phyloP scores from a whole-genome alignment of 305 asterid species.

The Andrographis paniculata region DNA sequence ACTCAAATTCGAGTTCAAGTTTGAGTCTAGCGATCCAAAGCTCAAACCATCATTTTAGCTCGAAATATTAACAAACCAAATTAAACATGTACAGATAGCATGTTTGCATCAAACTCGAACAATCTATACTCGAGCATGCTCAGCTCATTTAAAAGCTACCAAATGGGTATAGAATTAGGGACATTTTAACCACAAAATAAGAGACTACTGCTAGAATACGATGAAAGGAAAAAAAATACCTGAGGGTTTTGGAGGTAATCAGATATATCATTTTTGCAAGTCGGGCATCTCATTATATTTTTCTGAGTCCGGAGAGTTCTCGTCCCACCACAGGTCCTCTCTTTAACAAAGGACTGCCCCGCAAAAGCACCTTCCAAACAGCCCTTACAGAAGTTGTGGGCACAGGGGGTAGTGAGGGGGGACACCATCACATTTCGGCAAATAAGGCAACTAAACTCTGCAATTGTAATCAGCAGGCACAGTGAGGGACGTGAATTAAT shows the following conservation, averaged over 20 bases:
- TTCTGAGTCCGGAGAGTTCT: conserved; percentile 73
- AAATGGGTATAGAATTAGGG: no score
- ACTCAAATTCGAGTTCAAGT: no score
- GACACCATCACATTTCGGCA: conserved; percentile 70
- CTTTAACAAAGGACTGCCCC: conserved; percentile 56
- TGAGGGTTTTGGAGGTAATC: conserved; percentile 82
- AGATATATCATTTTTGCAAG: conserved; percentile 60
- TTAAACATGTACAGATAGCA: no score
- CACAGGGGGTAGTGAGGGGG: conserved; percentile 90
- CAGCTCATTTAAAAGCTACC: no score
- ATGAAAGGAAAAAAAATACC: conserved; percentile 26
- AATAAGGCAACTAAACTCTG: conserved; percentile 75
- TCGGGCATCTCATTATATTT: conserved; percentile 79
- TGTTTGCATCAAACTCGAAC: no score
- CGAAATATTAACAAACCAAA: no score
- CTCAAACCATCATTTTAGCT: no score
- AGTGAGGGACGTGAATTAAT: conserved; percentile 5
- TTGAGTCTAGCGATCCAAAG: no score
- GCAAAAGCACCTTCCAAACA: conserved; percentile 79
- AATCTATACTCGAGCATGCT: no score
- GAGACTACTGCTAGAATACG: neutral
- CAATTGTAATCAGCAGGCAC: conserved; percentile 15
- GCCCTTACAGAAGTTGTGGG: conserved; percentile 83
- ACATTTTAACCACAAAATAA: no score
- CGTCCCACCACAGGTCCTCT: conserved; percentile 65